Evolutionary conservation across 805 yeast species (phyloP), one percentile per base, ranked within the genome.

Genomic region (Wickerhamomyces xylosicus): DNA sequence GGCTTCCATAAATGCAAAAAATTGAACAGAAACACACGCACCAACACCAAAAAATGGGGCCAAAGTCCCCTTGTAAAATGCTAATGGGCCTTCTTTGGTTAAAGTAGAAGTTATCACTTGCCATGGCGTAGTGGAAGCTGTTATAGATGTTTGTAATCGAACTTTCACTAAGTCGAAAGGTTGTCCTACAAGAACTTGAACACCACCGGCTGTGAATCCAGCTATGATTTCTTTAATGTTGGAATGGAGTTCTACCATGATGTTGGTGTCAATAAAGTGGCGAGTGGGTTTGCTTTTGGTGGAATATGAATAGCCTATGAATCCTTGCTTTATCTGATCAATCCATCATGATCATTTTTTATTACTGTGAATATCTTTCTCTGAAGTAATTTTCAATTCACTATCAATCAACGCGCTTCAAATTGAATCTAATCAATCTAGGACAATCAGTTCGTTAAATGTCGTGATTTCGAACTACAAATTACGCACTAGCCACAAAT

Each of bases 101-200:
- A 92, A 31, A 37, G 92, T 69, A 47, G 76, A 69, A 48, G 71
- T 71, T 18, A 89, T 73, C 5, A 84, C 95, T 50, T 85, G 90
- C 37, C 75, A 50, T 1, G 95, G 82, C 19, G 80, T 79, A 6
- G 87, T 79, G 2, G 86, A 85, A 35, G 81, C 74, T 2, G n/a
- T n/a, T n/a, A n/a, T n/a, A n/a, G 94, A 87, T 2, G 95, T 82
- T 58, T 90, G 98, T 37, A 90, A 67, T 40, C 97, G 69, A 18
- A 92, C 97, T 62, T 90, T 90, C 36, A 92, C 85, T 14, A 95
- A 82, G 59, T 87, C 97, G 55, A 89, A 89, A 2, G 97, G 97
- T 59, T 92, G 97, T 9, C 97, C 56, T 17, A 83, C 82, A 31
- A 92, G 66, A 5, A 92, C 97, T 62, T 92, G 98, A 9, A 96